Evolutionary conservation across 2,329 filamentous ascomycete species (phyloP), one percentile per base, ranked within the genome.

Genomic region (Fusarium brachygibbosum): DNA sequence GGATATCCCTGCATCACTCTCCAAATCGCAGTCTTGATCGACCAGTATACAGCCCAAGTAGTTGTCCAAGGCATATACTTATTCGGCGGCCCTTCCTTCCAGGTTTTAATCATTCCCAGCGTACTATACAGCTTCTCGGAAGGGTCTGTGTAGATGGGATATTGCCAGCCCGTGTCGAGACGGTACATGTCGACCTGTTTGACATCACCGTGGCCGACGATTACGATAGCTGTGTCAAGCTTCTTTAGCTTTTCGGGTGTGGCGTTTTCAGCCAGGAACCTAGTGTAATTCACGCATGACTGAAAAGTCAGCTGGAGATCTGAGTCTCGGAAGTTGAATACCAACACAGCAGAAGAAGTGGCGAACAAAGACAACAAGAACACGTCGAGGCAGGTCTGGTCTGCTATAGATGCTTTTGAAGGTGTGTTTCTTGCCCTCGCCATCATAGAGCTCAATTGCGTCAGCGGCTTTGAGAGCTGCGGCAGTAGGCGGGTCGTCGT

Each of bases 341-440:
- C 1, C 3, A 70, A 60, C 67, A 9, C 54, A 35, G 11, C 67
- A 70, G 13, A 54, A 70, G 12, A 70, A 70, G 21, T 70, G 67
- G 1, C 67, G 67, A 9, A 70, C 28, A 16, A 70, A 70, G 2
- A 70, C 50, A 5, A 70, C 53, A 12, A 70, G 54, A 10, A 70
- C 51, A 9, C 58, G 38, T 1, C 41, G 19, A 6, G 63, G 38
- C 2, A 13, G 1, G 3, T 38, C 46, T 6, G 54, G 31, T 13
- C 67, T 34, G 4, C 35, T 60, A 17, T 68, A 70, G 19, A 64
- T 40, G 35, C 63, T 70, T 17, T 48, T 57, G 31, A 70, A 70
- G 1, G 54, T 34, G 29, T 70, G 67, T 5, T 42, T 50, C 12
- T 28, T 29, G 23, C 44, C 37, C 10, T 70, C 28, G 5, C 50